Conservation (phyloP, 2,329 filamentous ascomycete genomes). For the Aspergillus felis region DNA sequence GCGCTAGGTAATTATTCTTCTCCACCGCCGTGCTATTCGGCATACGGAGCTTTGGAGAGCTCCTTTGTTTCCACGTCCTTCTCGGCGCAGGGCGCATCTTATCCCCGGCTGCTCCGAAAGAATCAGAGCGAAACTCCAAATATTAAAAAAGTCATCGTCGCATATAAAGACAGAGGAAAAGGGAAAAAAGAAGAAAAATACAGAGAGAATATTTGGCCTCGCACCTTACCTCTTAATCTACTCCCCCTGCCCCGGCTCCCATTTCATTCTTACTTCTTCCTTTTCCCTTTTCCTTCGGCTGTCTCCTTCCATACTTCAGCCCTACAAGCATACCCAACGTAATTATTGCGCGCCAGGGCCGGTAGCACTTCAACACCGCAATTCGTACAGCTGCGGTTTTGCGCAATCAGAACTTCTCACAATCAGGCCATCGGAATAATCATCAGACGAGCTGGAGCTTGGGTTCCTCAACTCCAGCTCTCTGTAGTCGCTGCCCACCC, state of each 20-base stretch:
- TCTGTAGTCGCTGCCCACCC: background rate
- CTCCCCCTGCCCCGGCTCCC: background rate
- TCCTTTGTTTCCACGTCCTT: constrained; percentile 27
- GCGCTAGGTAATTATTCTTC: background rate
- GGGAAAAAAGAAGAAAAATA: constrained; percentile 4
- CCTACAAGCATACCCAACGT: constrained; percentile 6
- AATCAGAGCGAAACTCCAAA: constrained; percentile 10
- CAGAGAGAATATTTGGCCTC: background rate
- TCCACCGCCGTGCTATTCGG: constrained; percentile 7
- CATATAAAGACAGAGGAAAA: background rate
- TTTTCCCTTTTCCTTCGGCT: background rate
- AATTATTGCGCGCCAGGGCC: background rate
- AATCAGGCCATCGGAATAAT: background rate
- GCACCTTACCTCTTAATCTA: background rate
- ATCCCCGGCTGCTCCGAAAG: constrained; percentile 28
- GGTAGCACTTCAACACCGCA: background rate
- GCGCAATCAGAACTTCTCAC: background rate
- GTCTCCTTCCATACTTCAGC: constrained; percentile 12
- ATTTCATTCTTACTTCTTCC: background rate
- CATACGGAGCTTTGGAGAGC: constrained; percentile 15
- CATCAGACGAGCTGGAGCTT: background rate
- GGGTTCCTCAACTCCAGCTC: background rate
- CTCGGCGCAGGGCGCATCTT: constrained; percentile 18
- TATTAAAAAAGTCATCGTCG: background rate
- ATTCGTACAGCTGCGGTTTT: background rate